These are phyloP conservation scores for Henckelia pumila DNA, from an alignment of 257 asterid genomes.

Conservation along the genomic window DNA sequence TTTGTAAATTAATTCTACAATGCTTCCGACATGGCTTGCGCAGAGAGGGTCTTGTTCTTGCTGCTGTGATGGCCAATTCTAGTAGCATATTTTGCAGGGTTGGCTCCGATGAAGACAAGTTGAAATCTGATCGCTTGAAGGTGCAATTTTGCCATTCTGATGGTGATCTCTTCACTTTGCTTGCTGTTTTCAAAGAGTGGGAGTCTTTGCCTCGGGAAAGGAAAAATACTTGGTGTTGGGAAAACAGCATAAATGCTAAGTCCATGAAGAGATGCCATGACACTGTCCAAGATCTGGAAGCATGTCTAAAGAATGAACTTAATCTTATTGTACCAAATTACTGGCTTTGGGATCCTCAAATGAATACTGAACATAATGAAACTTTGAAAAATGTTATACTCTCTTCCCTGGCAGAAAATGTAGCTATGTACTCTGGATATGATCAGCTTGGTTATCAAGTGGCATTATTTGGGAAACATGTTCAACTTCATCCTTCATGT, in stretches of 20 bases:
- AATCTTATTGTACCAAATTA: constrained; percentile 62
- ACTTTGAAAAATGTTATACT: constrained; percentile 59
- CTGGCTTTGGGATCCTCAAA: constrained; percentile 75
- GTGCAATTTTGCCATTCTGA: constrained; percentile 79
- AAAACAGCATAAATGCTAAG: constrained; percentile 89
- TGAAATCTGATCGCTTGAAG: constrained; percentile 79
- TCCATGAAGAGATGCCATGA: constrained; percentile 88
- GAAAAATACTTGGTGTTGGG: constrained; percentile 88
- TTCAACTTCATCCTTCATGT: constrained; percentile 85
- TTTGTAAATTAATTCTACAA: constrained; percentile 72
- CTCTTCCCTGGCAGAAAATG: constrained; percentile 75
- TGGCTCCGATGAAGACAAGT: constrained; percentile 64
- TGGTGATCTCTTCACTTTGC: constrained; percentile 93
- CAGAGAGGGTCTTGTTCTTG: constrained; percentile 85
- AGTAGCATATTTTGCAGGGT: constrained; percentile 91
- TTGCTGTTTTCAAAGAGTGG: constrained; percentile 89
- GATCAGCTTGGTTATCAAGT: constrained; percentile 92
- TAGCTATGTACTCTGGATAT: constrained; percentile 90
- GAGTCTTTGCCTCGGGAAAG: constrained; percentile 49
- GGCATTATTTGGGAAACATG: constrained; percentile 66
- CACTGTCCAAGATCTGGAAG: constrained; percentile 67
- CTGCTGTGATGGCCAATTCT: constrained; percentile 89
- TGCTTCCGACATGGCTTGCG: constrained; percentile 61
- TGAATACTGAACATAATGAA: constrained; percentile 45
- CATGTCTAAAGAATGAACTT: constrained; percentile 68